Evolutionary conservation across 257 asterid species (phyloP), one percentile per base, ranked within the genome.

Genomic region (Solanum medicagineum): DNA sequence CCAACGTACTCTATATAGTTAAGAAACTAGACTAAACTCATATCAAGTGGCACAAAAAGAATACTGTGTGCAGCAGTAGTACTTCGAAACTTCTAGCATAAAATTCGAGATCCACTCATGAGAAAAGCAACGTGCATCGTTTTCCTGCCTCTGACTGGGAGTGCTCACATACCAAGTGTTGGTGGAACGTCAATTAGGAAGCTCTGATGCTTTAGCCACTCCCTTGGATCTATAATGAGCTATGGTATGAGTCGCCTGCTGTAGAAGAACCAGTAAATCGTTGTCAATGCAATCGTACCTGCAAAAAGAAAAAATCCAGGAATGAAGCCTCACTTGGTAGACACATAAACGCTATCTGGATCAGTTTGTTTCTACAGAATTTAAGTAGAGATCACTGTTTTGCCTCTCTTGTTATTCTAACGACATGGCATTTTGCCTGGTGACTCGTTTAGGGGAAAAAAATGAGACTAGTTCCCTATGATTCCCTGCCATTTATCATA

Each of bases 271-370:
- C 71, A 93, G 88, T 79, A 93, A 81, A 68, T 93, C 95, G 11
- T 87, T 86, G 26, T 92, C 95, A 10, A 92, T 90, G 92, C 89
- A 92, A 12, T 92, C 92, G 5, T 87, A 93, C 92, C 95, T 93
- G 92, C 90, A 90, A 82, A 62, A 54, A 1, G 24, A 24, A 22
- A 12, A 54, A 73, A 19, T n/a, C 2, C 29, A 55, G 44, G 62
- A 45, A 20, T 86, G 74, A 77, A 83, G 71, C 17, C 57, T 56
- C 88, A 55, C 4, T 57, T 45, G 47, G 63, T 24, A 77, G 24
- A 24, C 63, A 8, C 45, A 49, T 49, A 15, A 49, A 11, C 62
- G 24, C 49, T 73, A 73, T 13, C 22, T 0, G 17, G 62, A 75
- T 75, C 82, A 75, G 82, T 47, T 7, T 13, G 59, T 74, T 74